Evolutionary conservation across 116 monocot genomes (phyloP).

Genomic region (Posidonia oceanica): DNA sequence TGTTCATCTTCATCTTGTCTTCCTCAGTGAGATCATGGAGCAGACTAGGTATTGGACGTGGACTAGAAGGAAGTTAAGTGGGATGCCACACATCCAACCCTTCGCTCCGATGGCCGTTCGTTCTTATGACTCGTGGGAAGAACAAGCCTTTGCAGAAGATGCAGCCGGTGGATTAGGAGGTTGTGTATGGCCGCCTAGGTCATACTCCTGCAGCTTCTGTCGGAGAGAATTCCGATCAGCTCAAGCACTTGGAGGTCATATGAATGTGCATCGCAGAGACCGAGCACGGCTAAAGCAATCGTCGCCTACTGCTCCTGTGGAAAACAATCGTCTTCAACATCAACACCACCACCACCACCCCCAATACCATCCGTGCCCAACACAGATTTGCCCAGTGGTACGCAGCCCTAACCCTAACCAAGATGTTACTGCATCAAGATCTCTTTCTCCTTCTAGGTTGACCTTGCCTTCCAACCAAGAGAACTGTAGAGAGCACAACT

Average conservation of each 20-base stretch:
- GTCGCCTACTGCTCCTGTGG: neutral
- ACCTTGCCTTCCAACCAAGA: slow-evolving; percentile 4
- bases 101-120: neutral
- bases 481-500: neutral
- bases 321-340: neutral
- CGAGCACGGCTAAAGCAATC: slow-evolving; percentile 37
- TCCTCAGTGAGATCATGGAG: slow-evolving; percentile 20
- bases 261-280: slow-evolving; percentile 62
- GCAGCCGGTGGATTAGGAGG: slow-evolving; percentile 21
- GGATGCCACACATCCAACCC: slow-evolving; percentile 5
- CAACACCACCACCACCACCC: slow-evolving; percentile 1
- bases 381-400: slow-evolving; percentile 9
- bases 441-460: slow-evolving; percentile 4
- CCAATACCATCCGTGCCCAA: neutral
- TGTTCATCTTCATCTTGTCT: neutral
- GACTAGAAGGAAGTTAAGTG: slow-evolving; percentile 25
- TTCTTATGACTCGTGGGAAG: slow-evolving; percentile 44
- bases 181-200: slow-evolving; percentile 53
- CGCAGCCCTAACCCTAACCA: slow-evolving; percentile 18
- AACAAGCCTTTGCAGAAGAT: slow-evolving; percentile 44
- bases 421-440: slow-evolving; percentile 3
- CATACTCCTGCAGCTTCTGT: slow-evolving; percentile 55
- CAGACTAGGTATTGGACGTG: slow-evolving; percentile 47
- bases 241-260: slow-evolving; percentile 44
- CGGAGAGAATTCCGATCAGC: slow-evolving; percentile 54